Evolutionary conservation across 495 filamentous ascomycete genomes (phyloP).

Genomic region (Penicillium simplicissimum): DNA sequence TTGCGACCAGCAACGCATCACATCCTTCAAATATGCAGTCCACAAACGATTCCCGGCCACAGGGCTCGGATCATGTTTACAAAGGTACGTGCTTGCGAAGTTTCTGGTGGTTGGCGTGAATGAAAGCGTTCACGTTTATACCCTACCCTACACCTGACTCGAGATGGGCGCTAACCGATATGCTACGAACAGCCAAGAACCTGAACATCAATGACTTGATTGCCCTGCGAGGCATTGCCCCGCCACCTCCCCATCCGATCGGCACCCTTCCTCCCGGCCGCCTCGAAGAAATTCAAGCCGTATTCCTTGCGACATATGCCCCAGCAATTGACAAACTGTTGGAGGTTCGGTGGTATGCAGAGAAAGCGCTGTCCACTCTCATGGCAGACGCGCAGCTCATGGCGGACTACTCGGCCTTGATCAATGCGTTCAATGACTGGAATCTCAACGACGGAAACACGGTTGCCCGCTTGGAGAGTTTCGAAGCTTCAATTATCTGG

Average conservation of each 20-base stretch:
- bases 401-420: slow-evolving; percentile 62
- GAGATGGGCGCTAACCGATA: slow-evolving; percentile 15
- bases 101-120: not conserved
- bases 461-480: slow-evolving; percentile 55
- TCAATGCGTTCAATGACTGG: slow-evolving; percentile 50
- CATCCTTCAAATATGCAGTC: slow-evolving; percentile 42
- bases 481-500: slow-evolving; percentile 75
- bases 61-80: slow-evolving; percentile 36
- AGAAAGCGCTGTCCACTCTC: slow-evolving; percentile 52
- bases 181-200: slow-evolving; percentile 55
- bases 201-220: slow-evolving; percentile 78
- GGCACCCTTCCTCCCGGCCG: slow-evolving; percentile 51
- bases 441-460: slow-evolving; percentile 43
- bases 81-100: slow-evolving; percentile 39
- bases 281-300: slow-evolving; percentile 68
- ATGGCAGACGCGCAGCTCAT: slow-evolving; percentile 59
- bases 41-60: slow-evolving; percentile 25
- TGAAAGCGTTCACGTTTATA: not conserved
- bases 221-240: slow-evolving; percentile 61
- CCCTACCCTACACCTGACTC: not conserved
- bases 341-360: slow-evolving; percentile 80
- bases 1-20: slow-evolving; percentile 47
- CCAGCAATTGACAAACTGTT: slow-evolving; percentile 77
- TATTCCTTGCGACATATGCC: slow-evolving; percentile 76
- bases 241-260: slow-evolving; percentile 59